Evolutionary conservation across 768 basidiomycete species (phyloP).

Genomic region (Macrolepiota albuminosa): DNA sequence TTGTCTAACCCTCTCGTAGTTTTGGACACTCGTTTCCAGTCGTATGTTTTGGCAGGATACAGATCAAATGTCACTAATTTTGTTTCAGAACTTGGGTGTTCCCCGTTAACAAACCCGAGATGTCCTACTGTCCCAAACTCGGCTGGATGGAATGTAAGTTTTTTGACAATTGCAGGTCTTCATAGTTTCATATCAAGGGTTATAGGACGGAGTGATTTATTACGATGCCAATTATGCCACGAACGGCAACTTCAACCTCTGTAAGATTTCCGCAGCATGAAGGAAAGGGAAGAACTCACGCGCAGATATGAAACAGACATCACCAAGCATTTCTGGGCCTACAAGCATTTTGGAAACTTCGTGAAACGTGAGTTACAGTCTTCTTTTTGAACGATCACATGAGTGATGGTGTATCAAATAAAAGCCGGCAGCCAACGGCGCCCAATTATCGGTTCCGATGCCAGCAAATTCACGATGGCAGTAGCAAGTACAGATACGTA

Average conservation of each 20-base stretch:
- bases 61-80: conserved; percentile 1
- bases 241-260: conserved; percentile 32
- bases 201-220: conserved; percentile 18
- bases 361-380: conserved; percentile 29
- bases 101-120: conserved; percentile 26
- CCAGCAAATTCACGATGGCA: conserved; percentile 27
- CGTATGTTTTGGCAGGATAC: conserved; percentile 15
- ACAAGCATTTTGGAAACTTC: conserved; percentile 37
- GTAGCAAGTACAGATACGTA: conserved; percentile 24
- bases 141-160: conserved; percentile 37
- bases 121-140: conserved; percentile 33
- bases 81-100: conserved; percentile 31
- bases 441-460: conserved; percentile 27
- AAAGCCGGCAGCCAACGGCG: conserved; percentile 33
- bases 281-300: neutral
- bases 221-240: conserved; percentile 35
- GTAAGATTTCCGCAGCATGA: conserved; percentile 15
- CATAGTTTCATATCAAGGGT: neutral
- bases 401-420: neutral
- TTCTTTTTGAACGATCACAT: neutral
- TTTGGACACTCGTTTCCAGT: conserved; percentile 35
- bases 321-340: conserved; percentile 35
- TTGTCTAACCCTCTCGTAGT: conserved; percentile 16
- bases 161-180: neutral
- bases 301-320: conserved; percentile 18